A percentile compares a stretch with the other conserved stretches of the same genome.
Conservation (phyloP, 2,329 filamentous ascomycete genomes). For the Aspergillus luchuensis region DNA sequence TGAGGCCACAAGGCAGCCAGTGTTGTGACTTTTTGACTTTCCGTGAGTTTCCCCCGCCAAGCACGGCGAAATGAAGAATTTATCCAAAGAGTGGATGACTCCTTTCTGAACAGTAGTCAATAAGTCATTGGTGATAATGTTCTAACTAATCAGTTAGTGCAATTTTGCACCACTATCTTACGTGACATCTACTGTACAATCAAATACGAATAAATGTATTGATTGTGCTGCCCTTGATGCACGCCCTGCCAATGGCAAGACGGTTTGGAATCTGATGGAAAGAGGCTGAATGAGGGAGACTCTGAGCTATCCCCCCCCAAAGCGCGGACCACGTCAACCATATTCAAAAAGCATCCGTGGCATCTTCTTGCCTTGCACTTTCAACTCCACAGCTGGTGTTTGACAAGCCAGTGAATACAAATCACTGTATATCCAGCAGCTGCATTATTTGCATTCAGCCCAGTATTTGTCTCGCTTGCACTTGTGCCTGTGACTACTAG, state of each 20-base stretch:
- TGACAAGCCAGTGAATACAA: neutral
- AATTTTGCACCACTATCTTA: neutral
- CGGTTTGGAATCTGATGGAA: conserved; percentile 39
- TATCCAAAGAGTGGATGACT: too few species aligned
- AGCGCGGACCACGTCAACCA: neutral
- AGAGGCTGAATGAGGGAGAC: neutral
- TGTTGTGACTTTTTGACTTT: too few species aligned
- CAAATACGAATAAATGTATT: neutral
- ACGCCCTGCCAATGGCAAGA: conserved; percentile 32
- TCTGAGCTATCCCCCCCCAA: conserved; percentile 13
- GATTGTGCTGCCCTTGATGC: conserved; percentile 11
- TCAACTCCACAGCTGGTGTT: neutral
- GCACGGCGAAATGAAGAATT: too few species aligned
- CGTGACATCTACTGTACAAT: neutral
- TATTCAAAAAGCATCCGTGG: conserved; percentile 7
- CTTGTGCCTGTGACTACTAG: neutral
- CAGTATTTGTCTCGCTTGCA: neutral
- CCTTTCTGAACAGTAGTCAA: too few species aligned
- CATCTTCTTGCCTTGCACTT: neutral
- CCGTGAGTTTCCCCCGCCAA: too few species aligned
- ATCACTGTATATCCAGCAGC: neutral
- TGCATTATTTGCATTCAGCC: too few species aligned
- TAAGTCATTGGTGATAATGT: too few species aligned
- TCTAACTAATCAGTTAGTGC: too few species aligned
- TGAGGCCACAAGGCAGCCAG: too few species aligned